These are phyloP conservation scores for Odontarrhena argentea DNA, from an alignment of 345 rosid species.

Conservation along the genomic window DNA sequence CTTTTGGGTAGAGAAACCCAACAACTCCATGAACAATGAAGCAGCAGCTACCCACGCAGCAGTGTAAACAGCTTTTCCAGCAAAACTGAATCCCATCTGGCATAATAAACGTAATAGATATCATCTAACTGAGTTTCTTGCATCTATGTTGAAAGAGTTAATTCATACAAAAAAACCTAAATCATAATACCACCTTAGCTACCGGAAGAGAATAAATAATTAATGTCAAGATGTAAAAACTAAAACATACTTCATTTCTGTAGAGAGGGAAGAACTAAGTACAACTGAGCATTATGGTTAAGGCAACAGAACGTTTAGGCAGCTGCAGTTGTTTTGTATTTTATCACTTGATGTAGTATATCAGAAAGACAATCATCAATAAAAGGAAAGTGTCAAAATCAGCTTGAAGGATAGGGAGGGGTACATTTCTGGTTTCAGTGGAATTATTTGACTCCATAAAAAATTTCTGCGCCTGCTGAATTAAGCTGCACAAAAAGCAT, in stretches of 20 bases:
- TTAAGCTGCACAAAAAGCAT: constrained; percentile 65
- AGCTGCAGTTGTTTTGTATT: constrained; percentile 5
- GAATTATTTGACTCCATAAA: constrained; percentile 60
- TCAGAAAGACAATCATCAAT: neutral
- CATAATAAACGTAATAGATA: constrained; percentile 27
- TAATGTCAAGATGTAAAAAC: too few species aligned
- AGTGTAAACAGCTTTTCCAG: constrained; percentile 86
- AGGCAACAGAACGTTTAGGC: neutral
- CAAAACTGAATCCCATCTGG: constrained; percentile 93
- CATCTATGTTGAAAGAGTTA: constrained; percentile 7
- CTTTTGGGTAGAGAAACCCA: constrained; percentile 92
- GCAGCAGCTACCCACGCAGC: constrained; percentile 93
- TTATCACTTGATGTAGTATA: neutral
- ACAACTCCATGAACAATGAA: constrained; percentile 91
- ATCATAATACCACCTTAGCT: neutral
- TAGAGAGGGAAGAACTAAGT: constrained; percentile 5
- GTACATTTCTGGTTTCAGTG: constrained; percentile 69
- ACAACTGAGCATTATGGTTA: constrained; percentile 13
- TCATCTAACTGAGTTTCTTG: constrained; percentile 12
- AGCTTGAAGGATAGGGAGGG: constrained; percentile 35
- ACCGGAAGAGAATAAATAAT: constrained; percentile 14
- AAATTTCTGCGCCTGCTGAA: constrained; percentile 72
- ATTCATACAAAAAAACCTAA: neutral
- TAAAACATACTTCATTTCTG: constrained; percentile 7
- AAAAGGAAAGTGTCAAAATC: neutral